A percentile compares a stretch with the other conserved stretches of the same genome.
Conservation (phyloP, 805 yeast genomes). For the Metschnikowia aberdeeniae region DNA sequence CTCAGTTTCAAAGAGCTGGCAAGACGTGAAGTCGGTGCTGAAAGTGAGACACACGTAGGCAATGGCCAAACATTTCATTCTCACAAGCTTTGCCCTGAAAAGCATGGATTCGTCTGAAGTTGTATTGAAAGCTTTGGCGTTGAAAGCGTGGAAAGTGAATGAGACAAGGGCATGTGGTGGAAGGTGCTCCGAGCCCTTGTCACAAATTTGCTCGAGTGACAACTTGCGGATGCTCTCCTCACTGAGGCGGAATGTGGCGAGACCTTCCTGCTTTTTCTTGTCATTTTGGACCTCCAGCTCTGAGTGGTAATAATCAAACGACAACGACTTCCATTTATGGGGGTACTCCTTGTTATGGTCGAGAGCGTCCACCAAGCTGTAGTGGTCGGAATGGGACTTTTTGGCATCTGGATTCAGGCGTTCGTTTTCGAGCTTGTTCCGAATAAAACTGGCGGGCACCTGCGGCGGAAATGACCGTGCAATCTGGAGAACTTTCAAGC, state of each 20-base stretch:
- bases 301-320: constrained; percentile 45
- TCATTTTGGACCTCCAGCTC: neutral
- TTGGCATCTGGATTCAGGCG: constrained; percentile 3
- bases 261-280: constrained; percentile 36
- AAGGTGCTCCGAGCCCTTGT: constrained; percentile 50
- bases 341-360: constrained; percentile 45
- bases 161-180: constrained; percentile 65
- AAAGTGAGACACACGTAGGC: constrained; percentile 59
- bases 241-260: constrained; percentile 48
- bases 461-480: constrained; percentile 52
- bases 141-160: constrained; percentile 56
- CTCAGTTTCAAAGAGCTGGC: constrained; percentile 67
- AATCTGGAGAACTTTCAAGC: constrained; percentile 47
- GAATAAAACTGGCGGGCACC: constrained; percentile 35
- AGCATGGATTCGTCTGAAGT: constrained; percentile 49
- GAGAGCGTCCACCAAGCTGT: constrained; percentile 45
- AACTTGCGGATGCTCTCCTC: constrained; percentile 54
- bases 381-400: constrained; percentile 32
- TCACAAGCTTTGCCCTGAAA: constrained; percentile 55
- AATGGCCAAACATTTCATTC: constrained; percentile 62
- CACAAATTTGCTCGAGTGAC: constrained; percentile 59
- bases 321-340: constrained; percentile 50
- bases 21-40: constrained; percentile 54
- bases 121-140: constrained; percentile 69
- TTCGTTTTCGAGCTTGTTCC: constrained; percentile 21